Percentiles rank a stretch among this genome's conserved stretches.
phyloP scores from a whole-genome alignment of 75 land plant species.

The Cunninghamia lanceolata region DNA sequence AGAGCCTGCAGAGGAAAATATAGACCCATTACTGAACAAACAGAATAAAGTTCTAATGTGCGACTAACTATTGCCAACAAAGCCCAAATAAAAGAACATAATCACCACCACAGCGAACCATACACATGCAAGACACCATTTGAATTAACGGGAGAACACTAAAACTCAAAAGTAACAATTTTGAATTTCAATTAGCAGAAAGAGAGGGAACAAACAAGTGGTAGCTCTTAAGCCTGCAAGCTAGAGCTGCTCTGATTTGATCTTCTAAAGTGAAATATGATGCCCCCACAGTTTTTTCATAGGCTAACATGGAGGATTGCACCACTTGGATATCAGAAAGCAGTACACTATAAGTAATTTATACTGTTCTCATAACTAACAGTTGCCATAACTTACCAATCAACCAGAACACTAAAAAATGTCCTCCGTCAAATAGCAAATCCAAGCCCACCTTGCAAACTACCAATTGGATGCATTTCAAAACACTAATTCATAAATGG shows the following conservation, averaged over 20 bases:
- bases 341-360: not conserved
- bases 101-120: not conserved
- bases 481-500: not conserved
- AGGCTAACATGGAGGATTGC: not conserved
- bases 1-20: constrained; percentile 43
- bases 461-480: too few species aligned
- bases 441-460: not conserved
- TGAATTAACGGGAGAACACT: not conserved
- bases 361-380: not conserved
- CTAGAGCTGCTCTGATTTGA: not conserved
- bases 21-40: not conserved
- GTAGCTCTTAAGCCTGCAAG: not conserved
- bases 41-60: not conserved
- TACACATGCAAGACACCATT: not conserved
- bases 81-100: not conserved
- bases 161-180: not conserved
- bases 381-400: not conserved
- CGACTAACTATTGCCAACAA: not conserved
- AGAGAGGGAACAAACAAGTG: not conserved
- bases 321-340: not conserved
- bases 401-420: not conserved
- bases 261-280: not conserved
- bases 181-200: not conserved
- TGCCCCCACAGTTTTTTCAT: not conserved
- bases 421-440: not conserved